Percentiles rank a stretch among this genome's conserved stretches.
These are phyloP conservation scores for Candida glucosophila DNA, from an alignment of 1,139 yeast species.

Conservation along the genomic window DNA sequence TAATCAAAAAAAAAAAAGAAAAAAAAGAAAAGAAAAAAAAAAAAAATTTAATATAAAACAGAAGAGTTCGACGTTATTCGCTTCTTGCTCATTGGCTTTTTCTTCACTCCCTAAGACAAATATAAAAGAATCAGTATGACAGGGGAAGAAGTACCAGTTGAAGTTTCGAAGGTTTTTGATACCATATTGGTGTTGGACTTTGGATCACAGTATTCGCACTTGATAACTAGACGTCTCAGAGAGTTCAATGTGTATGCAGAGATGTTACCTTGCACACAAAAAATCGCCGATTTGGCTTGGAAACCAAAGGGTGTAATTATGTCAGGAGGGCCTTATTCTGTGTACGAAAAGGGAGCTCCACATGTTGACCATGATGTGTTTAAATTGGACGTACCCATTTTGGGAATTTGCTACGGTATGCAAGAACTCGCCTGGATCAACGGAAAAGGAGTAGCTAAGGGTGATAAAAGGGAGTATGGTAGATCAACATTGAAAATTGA, in stretches of 20 bases:
- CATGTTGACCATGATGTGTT: conserved; percentile 95
- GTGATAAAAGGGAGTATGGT: conserved; percentile 97
- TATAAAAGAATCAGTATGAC: conserved; percentile 3
- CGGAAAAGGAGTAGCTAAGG: conserved; percentile 92
- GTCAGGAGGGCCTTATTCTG: conserved; percentile 98
- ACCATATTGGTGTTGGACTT: conserved; percentile 95
- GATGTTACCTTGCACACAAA: conserved; percentile 98
- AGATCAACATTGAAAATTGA: conserved; percentile 82
- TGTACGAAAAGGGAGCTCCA: conserved; percentile 90
- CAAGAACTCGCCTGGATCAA: conserved; percentile 98
- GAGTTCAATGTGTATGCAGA: conserved; percentile 98
- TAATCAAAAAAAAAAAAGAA: conserved; percentile 1
- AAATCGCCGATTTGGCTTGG: conserved; percentile 85
- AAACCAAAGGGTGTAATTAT: conserved; percentile 94
- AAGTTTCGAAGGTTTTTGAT: conserved; percentile 82
- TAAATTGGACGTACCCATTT: conserved; percentile 83
- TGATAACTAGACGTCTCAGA: conserved; percentile 94
- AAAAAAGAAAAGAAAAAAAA: conserved; percentile 1
- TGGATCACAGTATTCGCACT: conserved; percentile 96
- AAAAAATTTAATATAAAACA: conserved; percentile 1
- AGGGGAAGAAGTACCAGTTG: conserved; percentile 32
- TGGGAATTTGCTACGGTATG: conserved; percentile 99
- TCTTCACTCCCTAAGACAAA: no score
- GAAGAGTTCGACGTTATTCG: not conserved
- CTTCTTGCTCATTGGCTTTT: no score